Base-by-base conservation (phyloP, 2,329 filamentous ascomycete genomes). In the Didymella lethalis region DNA sequence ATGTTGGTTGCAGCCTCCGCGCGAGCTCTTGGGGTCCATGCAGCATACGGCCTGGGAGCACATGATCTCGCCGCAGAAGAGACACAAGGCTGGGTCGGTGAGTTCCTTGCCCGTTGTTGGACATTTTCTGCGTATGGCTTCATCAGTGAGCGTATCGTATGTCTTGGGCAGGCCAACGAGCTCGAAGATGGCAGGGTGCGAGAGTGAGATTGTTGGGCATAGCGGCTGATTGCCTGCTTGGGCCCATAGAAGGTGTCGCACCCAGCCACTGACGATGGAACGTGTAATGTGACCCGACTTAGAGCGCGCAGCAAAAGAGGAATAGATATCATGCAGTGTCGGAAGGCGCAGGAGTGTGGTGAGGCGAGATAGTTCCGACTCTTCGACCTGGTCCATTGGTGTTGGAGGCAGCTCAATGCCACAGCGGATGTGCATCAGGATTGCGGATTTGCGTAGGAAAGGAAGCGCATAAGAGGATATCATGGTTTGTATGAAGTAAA, bases 41-140 rank as follows among this genome's bases (percentile, higher is more conserved):
- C 95, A 99, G 80, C 95, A 99, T 46, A 93, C 90, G 45, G 90
- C 92, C 80, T 99, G 95, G 10, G 90, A 92, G 78, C 95, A 99
- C 78, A 97, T 94, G 40, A 99, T 92, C n/a, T 93, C 93, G 32
- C 95, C 94, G 73, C 95, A 99, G 80, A 97, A 92, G 38, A 99
- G 84, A 73, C 95, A 99, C 36, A 99, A 86, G 64, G 90, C 91
- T 0, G 95, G 93, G 76, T 99, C 96, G 2, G 89, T 90, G 49
- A 99, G 81, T 67, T 97, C 94, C 75, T 95, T 96, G 64, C 93
- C 93, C 1, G 92, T 97, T 2, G 89, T 96, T 0, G 93, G 93
- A 72, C 95, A 99, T 48, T 86, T 88, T 51, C 90, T 83, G 64
- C 88, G 88, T 66, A 95, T 94, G 26, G 92, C 92, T 78, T 96